Evolutionary conservation across 1,284 basidiomycete species (phyloP).

Genomic region (Cystobasidium slooffiae): DNA sequence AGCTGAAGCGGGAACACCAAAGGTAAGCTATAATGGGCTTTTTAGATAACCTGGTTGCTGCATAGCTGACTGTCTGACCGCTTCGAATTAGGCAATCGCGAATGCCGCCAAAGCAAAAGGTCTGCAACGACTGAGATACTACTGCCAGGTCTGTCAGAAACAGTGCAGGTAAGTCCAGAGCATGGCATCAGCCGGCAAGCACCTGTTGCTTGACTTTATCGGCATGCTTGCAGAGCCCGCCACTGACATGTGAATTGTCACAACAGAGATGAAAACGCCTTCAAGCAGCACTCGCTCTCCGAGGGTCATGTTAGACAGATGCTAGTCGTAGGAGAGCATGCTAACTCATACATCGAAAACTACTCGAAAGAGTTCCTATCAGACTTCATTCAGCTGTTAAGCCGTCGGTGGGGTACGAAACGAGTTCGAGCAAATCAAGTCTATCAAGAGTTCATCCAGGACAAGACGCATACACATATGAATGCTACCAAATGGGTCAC

Average conservation of each 20-base stretch:
- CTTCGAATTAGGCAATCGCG: conserved; percentile 31
- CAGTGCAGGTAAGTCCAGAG: conserved; percentile 69
- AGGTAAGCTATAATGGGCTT: conserved; percentile 7
- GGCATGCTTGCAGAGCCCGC: not conserved
- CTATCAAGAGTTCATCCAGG: conserved; percentile 97
- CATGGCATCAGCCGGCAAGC: not conserved
- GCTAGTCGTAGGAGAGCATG: conserved; percentile 90
- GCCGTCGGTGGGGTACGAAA: conserved; percentile 87
- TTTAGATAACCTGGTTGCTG: not conserved
- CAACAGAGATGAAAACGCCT: conserved; percentile 82
- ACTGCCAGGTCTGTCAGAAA: conserved; percentile 94
- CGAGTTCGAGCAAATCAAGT: conserved; percentile 92
- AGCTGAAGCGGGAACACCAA: conserved; percentile 43
- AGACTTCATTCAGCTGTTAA: conserved; percentile 87
- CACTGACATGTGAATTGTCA: not conserved
- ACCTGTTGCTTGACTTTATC: not conserved
- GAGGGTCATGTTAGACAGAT: conserved; percentile 93
- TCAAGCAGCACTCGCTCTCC: conserved; percentile 73
- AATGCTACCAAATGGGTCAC: conserved; percentile 98
- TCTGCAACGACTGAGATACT: conserved; percentile 77
- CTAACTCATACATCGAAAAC: conserved; percentile 85
- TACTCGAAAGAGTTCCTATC: conserved; percentile 89
- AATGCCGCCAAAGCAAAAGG: conserved; percentile 96
- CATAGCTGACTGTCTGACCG: not conserved
- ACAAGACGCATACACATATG: conserved; percentile 96